These are phyloP conservation scores for Striga asiatica DNA, from an alignment of 257 asterid genomes.

Conservation along the genomic window DNA sequence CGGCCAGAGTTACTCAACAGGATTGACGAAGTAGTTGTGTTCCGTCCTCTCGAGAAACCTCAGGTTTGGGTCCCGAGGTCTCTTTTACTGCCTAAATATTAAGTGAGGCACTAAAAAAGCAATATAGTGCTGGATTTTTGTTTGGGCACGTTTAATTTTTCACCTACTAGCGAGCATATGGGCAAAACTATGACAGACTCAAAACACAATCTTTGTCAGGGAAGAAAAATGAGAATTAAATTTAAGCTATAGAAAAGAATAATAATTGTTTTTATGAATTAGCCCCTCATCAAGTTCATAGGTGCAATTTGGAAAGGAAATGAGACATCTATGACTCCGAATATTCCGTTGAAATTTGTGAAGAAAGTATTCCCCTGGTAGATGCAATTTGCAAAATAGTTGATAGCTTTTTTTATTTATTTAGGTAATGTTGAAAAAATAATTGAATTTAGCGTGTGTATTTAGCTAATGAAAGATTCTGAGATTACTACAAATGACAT, in stretches of 20 bases:
- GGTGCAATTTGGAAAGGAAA: neutral
- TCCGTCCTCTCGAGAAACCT: constrained; percentile 84
- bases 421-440: neutral
- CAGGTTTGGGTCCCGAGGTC: constrained; percentile 44
- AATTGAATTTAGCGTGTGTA: neutral
- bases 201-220: neutral
- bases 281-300: neutral
- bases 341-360: neutral
- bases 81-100: neutral
- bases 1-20: constrained; percentile 96
- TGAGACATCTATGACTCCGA: neutral
- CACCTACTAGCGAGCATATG: neutral
- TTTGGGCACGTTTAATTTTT: neutral
- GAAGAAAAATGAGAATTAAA: too few species aligned
- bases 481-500: too few species aligned
- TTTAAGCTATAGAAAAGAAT: too few species aligned
- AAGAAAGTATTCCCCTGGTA: neutral
- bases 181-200: neutral
- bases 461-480: too few species aligned
- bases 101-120: neutral
- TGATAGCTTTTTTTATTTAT: neutral
- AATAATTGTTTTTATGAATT: neutral
- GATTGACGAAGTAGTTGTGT: constrained; percentile 94
- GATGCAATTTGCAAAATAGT: neutral
- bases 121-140: neutral